These are phyloP conservation scores for Aspergillus piperis DNA, from an alignment of 2,329 filamentous ascomycete genomes.

Conservation along the genomic window DNA sequence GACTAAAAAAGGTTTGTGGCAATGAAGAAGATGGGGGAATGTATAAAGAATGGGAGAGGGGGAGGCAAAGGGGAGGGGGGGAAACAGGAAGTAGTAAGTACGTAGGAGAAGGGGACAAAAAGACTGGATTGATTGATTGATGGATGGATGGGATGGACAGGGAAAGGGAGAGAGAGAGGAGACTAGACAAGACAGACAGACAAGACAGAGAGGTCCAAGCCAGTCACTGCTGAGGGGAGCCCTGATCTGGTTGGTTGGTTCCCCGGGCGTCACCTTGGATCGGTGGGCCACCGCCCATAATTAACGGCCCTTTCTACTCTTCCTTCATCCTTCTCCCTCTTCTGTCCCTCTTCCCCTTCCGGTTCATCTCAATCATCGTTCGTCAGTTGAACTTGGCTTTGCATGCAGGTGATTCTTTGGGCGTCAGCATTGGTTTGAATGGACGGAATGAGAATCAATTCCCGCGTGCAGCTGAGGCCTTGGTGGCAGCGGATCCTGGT, in stretches of 20 bases:
- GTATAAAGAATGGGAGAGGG: no score
- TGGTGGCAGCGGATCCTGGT: not conserved
- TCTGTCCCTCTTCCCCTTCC: not conserved
- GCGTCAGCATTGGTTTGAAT: not conserved
- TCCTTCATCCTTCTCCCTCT: not conserved
- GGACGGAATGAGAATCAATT: not conserved
- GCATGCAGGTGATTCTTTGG: not conserved
- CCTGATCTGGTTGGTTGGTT: slow-evolving; percentile 14
- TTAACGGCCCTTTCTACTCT: not conserved
- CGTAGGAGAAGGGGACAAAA: not conserved
- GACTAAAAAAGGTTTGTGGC: no score
- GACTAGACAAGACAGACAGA: not conserved
- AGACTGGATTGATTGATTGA: not conserved
- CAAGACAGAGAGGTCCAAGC: not conserved
- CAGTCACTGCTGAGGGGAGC: slow-evolving; percentile 10
- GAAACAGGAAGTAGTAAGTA: no score
- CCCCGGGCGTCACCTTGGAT: not conserved
- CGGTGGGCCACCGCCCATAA: not conserved
- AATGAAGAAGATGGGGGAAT: no score
- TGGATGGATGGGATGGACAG: no score
- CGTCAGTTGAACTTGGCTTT: not conserved
- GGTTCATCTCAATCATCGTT: not conserved
- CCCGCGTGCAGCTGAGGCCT: slow-evolving; percentile 1
- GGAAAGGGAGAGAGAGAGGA: no score
- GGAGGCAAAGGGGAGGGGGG: no score